Evolutionary conservation across 2,329 filamentous ascomycete species (phyloP).

Genomic region (Harringtonia lauricola): DNA sequence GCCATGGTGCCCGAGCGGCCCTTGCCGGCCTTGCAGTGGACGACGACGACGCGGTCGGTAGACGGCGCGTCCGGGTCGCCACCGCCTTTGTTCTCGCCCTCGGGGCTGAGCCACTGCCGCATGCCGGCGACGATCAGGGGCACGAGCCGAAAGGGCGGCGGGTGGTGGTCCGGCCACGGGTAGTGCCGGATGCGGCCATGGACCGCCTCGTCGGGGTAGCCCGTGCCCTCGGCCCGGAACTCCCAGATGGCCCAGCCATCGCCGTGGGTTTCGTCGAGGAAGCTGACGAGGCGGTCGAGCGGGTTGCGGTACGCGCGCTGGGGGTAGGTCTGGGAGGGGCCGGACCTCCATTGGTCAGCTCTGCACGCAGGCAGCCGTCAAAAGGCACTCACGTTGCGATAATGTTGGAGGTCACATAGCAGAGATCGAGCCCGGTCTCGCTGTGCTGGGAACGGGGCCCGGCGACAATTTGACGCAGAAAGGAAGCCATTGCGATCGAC

Average conservation of each 20-base stretch:
- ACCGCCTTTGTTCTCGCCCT: no score
- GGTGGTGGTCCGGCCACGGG: constrained; percentile 95
- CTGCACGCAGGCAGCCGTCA: not conserved
- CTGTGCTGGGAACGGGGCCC: constrained; percentile 74
- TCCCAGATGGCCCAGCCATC: constrained; percentile 93
- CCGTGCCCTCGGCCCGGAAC: constrained; percentile 91
- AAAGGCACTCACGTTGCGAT: constrained; percentile 40
- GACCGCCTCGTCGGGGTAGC: constrained; percentile 85
- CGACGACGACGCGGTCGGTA: constrained; percentile 59
- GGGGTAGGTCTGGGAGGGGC: constrained; percentile 80
- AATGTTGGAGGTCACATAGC: constrained; percentile 83
- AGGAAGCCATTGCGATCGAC: constrained; percentile 49
- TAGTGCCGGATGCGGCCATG: constrained; percentile 81
- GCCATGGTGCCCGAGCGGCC: constrained; percentile 81
- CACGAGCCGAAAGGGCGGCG: constrained; percentile 81
- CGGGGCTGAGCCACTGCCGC: constrained; percentile 89
- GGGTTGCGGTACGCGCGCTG: constrained; percentile 91
- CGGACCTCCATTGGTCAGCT: constrained; percentile 54
- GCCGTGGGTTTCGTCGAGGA: constrained; percentile 76
- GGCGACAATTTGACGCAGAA: constrained; percentile 85
- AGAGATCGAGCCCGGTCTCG: constrained; percentile 84
- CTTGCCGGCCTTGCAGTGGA: constrained; percentile 97
- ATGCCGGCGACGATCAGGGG: constrained; percentile 86
- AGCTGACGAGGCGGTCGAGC: constrained; percentile 73
- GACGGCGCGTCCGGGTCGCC: constrained; percentile 18